Evolutionary conservation across 192 early-diverging fungal species (phyloP).

Genomic region (Paraglomus occultum): DNA sequence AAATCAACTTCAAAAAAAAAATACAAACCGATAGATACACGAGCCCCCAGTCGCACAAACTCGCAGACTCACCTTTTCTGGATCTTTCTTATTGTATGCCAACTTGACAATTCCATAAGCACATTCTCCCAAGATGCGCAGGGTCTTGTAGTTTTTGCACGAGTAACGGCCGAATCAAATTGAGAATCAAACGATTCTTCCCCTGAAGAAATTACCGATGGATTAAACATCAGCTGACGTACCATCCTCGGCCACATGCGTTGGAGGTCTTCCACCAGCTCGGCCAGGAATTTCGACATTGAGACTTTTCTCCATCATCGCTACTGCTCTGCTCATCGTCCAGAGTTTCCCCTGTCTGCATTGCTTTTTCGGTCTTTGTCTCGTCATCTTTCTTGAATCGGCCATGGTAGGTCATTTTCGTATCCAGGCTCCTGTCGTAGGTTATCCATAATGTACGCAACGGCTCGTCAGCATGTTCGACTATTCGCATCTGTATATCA

Average conservation of each 20-base stretch:
- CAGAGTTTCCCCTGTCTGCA: conserved; percentile 28
- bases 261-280: conserved; percentile 24
- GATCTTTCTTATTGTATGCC: conserved; percentile 50
- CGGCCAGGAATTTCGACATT: conserved; percentile 14
- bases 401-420: conserved; percentile 5
- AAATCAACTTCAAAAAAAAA: conserved; percentile 20
- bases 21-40: conserved; percentile 30
- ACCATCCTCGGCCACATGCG: neutral
- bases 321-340: neutral
- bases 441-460: conserved; percentile 64
- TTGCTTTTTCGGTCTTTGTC: conserved; percentile 9
- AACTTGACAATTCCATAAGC: conserved; percentile 71
- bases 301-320: conserved; percentile 26
- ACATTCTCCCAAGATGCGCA: conserved; percentile 64
- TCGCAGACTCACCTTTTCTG: conserved; percentile 37
- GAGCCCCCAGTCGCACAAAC: neutral
- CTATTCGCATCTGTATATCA: conserved; percentile 57
- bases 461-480: conserved; percentile 48
- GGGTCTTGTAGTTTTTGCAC: conserved; percentile 48
- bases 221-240: conserved; percentile 8
- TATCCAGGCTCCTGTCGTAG: conserved; percentile 48
- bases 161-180: conserved; percentile 45
- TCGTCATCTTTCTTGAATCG: conserved; percentile 22
- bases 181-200: conserved; percentile 15
- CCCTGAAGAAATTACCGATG: conserved; percentile 18